A percentile compares a stretch with the other conserved stretches of the same genome.
These are phyloP conservation scores for Myxozyma monticola DNA, from an alignment of 805 yeast species.

Conservation along the genomic window DNA sequence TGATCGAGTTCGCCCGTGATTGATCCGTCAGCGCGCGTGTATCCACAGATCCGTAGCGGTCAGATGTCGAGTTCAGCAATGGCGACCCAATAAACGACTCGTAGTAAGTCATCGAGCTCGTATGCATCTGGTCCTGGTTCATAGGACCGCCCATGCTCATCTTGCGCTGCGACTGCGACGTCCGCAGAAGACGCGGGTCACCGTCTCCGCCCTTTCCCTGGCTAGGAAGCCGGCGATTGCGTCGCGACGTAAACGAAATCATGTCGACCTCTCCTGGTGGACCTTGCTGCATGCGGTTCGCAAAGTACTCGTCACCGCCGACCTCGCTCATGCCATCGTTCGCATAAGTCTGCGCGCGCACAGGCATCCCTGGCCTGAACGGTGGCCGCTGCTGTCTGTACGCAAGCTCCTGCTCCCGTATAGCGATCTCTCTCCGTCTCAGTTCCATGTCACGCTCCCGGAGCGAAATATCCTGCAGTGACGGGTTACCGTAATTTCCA, in stretches of 20 bases:
- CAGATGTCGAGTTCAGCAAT: constrained; percentile 24
- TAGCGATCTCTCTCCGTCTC: constrained; percentile 16
- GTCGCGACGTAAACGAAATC: constrained; percentile 23
- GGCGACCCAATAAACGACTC: constrained; percentile 24
- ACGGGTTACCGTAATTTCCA: background rate
- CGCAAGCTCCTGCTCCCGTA: constrained; percentile 19
- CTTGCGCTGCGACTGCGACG: too few species aligned
- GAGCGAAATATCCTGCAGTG: constrained; percentile 6
- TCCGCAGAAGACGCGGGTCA: too few species aligned
- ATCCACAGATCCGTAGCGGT: constrained; percentile 25
- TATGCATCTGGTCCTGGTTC: background rate
- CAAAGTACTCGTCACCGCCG: constrained; percentile 17
- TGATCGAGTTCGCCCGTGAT: constrained; percentile 28
- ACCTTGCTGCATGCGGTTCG: background rate
- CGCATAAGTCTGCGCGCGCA: background rate
- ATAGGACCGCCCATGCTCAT: constrained; percentile 1
- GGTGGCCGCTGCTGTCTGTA: constrained; percentile 13
- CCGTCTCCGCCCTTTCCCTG: background rate
- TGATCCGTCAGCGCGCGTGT: constrained; percentile 24
- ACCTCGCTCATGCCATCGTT: background rate
- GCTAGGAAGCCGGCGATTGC: constrained; percentile 19
- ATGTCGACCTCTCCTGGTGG: constrained; percentile 23
- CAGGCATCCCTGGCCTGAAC: background rate
- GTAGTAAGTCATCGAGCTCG: constrained; percentile 15
- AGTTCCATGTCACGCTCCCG: constrained; percentile 24